Evolutionary conservation across 192 early-diverging fungal genomes (phyloP).

Genomic region (Podila horticola): DNA sequence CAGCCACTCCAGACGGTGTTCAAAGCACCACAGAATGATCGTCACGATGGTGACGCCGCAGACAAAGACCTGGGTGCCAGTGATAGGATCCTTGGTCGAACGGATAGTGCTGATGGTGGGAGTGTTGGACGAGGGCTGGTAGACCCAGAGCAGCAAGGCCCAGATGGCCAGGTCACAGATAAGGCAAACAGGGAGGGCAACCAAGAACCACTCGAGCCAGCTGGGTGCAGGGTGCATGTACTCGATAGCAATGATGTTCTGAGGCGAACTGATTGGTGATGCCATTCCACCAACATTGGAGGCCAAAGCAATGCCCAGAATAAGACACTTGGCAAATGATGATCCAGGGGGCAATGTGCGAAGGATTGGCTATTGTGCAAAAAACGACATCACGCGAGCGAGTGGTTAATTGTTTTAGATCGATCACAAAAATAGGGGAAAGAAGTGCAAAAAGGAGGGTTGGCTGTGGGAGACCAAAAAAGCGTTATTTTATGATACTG

Average conservation of each 20-base stretch:
- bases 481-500: not conserved
- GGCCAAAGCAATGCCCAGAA: conserved; percentile 97
- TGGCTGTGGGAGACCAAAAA: not conserved
- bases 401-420: not conserved
- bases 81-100: conserved; percentile 66
- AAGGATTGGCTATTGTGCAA: conserved; percentile 78
- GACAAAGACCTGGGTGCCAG: conserved; percentile 80
- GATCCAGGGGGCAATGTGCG: conserved; percentile 86
- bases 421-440: not conserved
- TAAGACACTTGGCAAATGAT: conserved; percentile 85
- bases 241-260: conserved; percentile 95
- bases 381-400: not conserved
- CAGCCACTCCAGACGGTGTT: conserved; percentile 73
- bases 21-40: conserved; percentile 91
- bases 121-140: conserved; percentile 76
- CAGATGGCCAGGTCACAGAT: conserved; percentile 85
- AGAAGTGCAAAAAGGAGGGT: not conserved
- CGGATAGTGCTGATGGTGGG: conserved; percentile 66
- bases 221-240: conserved; percentile 90
- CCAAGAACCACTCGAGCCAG: conserved; percentile 92
- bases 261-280: conserved; percentile 96
- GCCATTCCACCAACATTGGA: conserved; percentile 98
- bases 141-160: conserved; percentile 82
- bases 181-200: conserved; percentile 88
- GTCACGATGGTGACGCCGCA: conserved; percentile 76